phyloP scores from a whole-genome alignment of 2,329 filamentous ascomycete genomes.

The Fusarium drepaniforme region DNA sequence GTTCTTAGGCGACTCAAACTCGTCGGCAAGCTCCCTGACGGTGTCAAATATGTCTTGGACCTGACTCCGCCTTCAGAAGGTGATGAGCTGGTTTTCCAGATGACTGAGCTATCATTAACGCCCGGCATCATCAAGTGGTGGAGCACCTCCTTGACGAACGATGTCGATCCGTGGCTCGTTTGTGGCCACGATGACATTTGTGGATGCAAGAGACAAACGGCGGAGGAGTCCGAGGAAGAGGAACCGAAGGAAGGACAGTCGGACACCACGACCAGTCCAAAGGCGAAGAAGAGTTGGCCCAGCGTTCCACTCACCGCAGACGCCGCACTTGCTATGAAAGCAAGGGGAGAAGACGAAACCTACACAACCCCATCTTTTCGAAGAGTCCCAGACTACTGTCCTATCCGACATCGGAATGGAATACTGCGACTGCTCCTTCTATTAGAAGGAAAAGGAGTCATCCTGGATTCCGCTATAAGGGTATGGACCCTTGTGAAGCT shows the following conservation, averaged over 20 bases:
- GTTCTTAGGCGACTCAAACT: conserved; percentile 53
- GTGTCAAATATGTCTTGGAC: conserved; percentile 71
- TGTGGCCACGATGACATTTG: conserved; percentile 58
- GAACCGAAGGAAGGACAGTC: neutral
- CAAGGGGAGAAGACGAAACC: conserved; percentile 23
- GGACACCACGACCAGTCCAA: neutral
- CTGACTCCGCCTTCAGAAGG: conserved; percentile 72
- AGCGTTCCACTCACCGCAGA: conserved; percentile 6
- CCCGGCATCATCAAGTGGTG: conserved; percentile 68
- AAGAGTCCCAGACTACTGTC: conserved; percentile 70
- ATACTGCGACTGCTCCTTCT: conserved; percentile 73
- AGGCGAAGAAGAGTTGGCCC: neutral
- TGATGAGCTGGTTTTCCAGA: conserved; percentile 70
- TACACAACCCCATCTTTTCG: conserved; percentile 48
- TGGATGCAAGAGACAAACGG: conserved; percentile 39
- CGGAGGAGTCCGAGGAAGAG: neutral
- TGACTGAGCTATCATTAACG: conserved; percentile 70
- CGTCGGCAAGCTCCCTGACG: conserved; percentile 51
- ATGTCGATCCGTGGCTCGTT: conserved; percentile 47
- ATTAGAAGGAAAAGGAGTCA: conserved; percentile 65
- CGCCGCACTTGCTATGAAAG: conserved; percentile 40
- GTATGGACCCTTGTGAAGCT: conserved; percentile 76
- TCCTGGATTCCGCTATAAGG: conserved; percentile 73
- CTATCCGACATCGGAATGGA: conserved; percentile 70
- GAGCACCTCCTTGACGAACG: conserved; percentile 51